A percentile compares a stretch with the other conserved stretches of the same genome.
Conservation (phyloP, 1,284 basidiomycete species). For the Trichosporon sp. region DNA sequence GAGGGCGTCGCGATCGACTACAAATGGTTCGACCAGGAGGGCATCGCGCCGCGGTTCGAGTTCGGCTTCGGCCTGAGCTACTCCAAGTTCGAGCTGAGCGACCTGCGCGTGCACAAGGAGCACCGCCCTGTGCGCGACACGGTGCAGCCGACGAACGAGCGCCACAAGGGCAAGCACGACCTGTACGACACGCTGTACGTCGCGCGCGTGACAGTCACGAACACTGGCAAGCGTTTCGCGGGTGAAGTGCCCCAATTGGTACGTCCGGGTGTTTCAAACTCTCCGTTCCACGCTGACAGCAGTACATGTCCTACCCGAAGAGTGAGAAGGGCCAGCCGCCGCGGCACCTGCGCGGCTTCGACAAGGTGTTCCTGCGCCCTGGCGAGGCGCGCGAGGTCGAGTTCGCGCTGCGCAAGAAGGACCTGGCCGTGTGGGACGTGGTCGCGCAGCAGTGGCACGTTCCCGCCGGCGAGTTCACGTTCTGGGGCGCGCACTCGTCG, state of each 20-base stretch:
- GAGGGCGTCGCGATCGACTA: constrained; percentile 52
- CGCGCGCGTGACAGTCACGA: constrained; percentile 47
- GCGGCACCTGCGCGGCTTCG: constrained; percentile 45
- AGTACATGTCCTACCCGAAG: constrained; percentile 50
- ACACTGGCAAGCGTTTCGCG: constrained; percentile 48
- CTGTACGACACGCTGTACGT: constrained; percentile 46
- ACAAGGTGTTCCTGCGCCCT: constrained; percentile 39
- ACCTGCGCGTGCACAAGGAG: constrained; percentile 29
- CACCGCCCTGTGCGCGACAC: constrained; percentile 31
- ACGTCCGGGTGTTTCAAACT: constrained; percentile 17
- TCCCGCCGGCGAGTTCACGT: constrained; percentile 42
- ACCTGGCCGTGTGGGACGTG: constrained; percentile 50
- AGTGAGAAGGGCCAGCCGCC: constrained; percentile 45
- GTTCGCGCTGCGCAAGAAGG: constrained; percentile 50
- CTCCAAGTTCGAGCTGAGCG: constrained; percentile 47
- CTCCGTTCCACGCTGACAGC: neutral
- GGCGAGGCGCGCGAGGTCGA: constrained; percentile 37
- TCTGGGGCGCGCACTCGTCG: constrained; percentile 43
- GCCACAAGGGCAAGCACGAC: constrained; percentile 33
- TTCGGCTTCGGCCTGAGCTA: constrained; percentile 54
- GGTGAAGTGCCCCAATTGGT: constrained; percentile 52
- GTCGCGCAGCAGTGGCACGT: constrained; percentile 44
- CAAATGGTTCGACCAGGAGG: constrained; percentile 51
- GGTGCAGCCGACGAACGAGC: constrained; percentile 50
- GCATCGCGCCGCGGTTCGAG: constrained; percentile 50